Conservation (phyloP, 495 filamentous ascomycete genomes). For the Hapsidospora chrysogenum region DNA sequence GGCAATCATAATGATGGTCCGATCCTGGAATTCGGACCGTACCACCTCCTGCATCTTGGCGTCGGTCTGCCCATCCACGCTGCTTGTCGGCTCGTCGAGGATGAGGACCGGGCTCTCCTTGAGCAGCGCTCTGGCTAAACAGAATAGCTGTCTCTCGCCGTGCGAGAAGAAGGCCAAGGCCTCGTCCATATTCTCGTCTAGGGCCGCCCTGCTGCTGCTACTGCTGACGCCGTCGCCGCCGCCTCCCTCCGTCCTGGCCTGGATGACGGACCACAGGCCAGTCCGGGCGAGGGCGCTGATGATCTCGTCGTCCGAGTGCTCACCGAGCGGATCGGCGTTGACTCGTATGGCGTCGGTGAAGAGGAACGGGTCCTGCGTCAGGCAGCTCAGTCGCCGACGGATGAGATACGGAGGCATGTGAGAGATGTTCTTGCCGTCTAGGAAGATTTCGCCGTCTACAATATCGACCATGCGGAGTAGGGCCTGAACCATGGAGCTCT, state of each 20-base stretch:
- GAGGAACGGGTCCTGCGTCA: slow-evolving; percentile 28
- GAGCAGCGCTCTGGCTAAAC: slow-evolving; percentile 24
- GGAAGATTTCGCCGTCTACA: slow-evolving; percentile 11
- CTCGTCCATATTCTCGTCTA: slow-evolving; percentile 16
- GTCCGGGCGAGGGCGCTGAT: slow-evolving; percentile 14
- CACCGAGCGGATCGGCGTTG: slow-evolving; percentile 17
- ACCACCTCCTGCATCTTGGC: slow-evolving; percentile 38
- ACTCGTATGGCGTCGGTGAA: slow-evolving; percentile 20
- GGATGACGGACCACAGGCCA: slow-evolving; percentile 17
- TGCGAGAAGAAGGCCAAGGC: slow-evolving; percentile 22
- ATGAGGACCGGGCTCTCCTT: slow-evolving; percentile 18
- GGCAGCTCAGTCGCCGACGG: slow-evolving; percentile 16
- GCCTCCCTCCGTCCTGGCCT: slow-evolving; percentile 9
- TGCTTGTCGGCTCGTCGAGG: slow-evolving; percentile 27
- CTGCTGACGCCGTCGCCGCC: no score
- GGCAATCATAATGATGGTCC: slow-evolving; percentile 38
- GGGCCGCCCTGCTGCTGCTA: slow-evolving; percentile 1
- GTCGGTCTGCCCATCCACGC: slow-evolving; percentile 37
- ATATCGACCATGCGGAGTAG: slow-evolving; percentile 22
- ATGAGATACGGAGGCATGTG: slow-evolving; percentile 9
- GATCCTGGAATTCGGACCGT: slow-evolving; percentile 30
- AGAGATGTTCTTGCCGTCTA: slow-evolving; percentile 23
- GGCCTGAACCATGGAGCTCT: slow-evolving; percentile 17
- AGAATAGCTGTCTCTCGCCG: slow-evolving; percentile 31
- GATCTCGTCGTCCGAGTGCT: slow-evolving; percentile 13